Conservation (phyloP, 1,284 basidiomycete genomes). For the Athelia sp. region DNA sequence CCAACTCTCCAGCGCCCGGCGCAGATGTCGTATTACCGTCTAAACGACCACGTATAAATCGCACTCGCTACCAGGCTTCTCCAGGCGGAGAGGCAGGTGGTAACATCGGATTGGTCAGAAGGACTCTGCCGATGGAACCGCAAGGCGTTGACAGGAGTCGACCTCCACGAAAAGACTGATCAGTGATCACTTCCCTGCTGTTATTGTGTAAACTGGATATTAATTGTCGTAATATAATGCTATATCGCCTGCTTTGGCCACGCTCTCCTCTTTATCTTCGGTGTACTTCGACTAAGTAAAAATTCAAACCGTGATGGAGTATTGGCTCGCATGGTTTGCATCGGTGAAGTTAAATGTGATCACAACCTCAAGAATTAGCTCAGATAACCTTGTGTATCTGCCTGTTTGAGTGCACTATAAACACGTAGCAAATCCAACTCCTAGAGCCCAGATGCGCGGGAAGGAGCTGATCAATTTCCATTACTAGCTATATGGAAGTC, state of each 20-base stretch:
- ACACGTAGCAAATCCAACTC: too few relatives aligned
- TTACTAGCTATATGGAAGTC: too few relatives aligned
- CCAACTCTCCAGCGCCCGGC: conserved; percentile 14
- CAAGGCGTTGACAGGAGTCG: conserved; percentile 50
- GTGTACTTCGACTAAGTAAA: too few relatives aligned
- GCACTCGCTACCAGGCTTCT: conserved; percentile 33
- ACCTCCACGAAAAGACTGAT: conserved; percentile 43
- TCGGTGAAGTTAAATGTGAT: too few relatives aligned
- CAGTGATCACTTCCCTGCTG: conserved; percentile 21
- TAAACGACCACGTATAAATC: conserved; percentile 34
- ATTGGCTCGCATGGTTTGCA: too few relatives aligned
- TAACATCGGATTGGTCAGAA: conserved; percentile 44
- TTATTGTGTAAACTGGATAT: background rate
- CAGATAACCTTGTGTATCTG: too few relatives aligned
- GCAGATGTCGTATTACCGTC: conserved; percentile 17
- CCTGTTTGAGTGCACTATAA: too few relatives aligned
- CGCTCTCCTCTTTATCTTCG: background rate
- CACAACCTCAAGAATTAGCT: too few relatives aligned
- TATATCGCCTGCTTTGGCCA: background rate
- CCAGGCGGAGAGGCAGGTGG: conserved; percentile 18
- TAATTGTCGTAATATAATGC: conserved; percentile 4
- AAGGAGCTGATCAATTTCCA: too few relatives aligned
- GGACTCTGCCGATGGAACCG: conserved; percentile 56
- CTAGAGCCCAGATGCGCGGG: too few relatives aligned
- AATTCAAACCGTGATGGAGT: too few relatives aligned